A percentile compares a stretch with the other conserved stretches of the same genome.
Conservation (phyloP, 805 yeast genomes). For the Pichia heedii region DNA sequence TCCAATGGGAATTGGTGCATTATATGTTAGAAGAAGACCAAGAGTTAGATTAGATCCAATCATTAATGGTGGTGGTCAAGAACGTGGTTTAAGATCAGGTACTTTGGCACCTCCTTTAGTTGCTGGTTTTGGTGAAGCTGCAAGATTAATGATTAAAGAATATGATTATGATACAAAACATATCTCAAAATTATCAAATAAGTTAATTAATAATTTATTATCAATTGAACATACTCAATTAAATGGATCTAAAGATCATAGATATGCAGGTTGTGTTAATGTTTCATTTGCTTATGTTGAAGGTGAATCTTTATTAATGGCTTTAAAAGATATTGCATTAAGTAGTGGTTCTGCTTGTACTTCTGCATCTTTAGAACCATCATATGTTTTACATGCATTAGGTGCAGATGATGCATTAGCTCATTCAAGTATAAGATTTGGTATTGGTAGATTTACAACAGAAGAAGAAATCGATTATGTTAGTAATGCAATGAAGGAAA, state of each 20-base stretch:
- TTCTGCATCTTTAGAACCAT: conserved; percentile 95
- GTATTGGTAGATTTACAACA: conserved; percentile 94
- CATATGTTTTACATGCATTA: conserved; percentile 90
- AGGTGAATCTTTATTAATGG: conserved; percentile 97
- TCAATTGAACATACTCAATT: conserved; percentile 80
- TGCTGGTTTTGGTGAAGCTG: conserved; percentile 96
- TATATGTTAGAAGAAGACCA: conserved; percentile 93
- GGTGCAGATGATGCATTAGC: conserved; percentile 99
- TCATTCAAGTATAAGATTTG: conserved; percentile 96
- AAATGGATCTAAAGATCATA: conserved; percentile 70
- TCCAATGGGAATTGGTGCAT: conserved; percentile 96
- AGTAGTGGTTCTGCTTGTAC: conserved; percentile 98
- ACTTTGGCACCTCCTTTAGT: conserved; percentile 95
- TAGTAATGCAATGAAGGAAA: conserved; percentile 73
- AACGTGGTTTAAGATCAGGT: conserved; percentile 95
- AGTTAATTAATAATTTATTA: conserved; percentile 63
- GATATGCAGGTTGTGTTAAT: conserved; percentile 92
- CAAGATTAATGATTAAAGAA: conserved; percentile 70
- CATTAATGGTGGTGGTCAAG: conserved; percentile 98
- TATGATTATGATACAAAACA: conserved; percentile 64
- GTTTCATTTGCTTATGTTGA: conserved; percentile 95
- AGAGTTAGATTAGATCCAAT: conserved; percentile 94
- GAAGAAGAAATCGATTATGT: conserved; percentile 95
- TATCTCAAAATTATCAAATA: conserved; percentile 61
- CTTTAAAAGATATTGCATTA: conserved; percentile 91